Conservation (phyloP, 2,329 filamentous ascomycete species). For the Hymenoscyphus scutula region DNA sequence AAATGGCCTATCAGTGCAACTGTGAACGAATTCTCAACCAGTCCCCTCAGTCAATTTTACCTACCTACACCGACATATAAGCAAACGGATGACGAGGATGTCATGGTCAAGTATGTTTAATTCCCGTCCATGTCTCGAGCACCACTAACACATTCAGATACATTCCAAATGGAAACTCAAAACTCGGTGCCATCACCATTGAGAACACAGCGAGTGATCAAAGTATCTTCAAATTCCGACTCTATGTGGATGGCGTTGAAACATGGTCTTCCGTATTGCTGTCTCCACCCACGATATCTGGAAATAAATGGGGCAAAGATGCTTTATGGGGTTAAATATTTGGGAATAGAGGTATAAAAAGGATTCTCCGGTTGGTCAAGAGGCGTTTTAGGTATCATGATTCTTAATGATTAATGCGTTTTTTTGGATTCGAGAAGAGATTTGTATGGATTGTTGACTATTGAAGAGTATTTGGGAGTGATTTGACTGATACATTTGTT, state of each 20-base stretch:
- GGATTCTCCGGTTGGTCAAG: background rate
- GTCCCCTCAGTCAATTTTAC: slow-evolving; percentile 91
- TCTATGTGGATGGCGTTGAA: slow-evolving; percentile 80
- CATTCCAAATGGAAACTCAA: slow-evolving; percentile 80
- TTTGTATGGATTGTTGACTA: background rate
- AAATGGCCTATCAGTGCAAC: slow-evolving; percentile 62
- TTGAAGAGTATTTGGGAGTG: background rate
- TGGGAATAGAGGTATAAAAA: background rate
- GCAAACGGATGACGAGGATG: slow-evolving; percentile 78
- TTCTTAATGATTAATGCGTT: background rate
- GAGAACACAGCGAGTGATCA: slow-evolving; percentile 62
- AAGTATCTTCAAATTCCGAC: slow-evolving; percentile 73
- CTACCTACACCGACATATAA: slow-evolving; percentile 79
- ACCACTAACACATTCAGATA: slow-evolving; percentile 51
- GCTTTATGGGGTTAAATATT: slow-evolving; percentile 32
- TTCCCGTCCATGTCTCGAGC: background rate
- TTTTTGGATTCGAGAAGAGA: background rate
- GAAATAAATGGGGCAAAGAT: slow-evolving; percentile 31
- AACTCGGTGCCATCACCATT: slow-evolving; percentile 83
- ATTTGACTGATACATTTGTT: background rate
- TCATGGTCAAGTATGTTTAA: slow-evolving; percentile 71
- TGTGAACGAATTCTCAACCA: slow-evolving; percentile 89
- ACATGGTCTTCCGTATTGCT: slow-evolving; percentile 66
- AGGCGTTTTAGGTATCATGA: slow-evolving; percentile 1
- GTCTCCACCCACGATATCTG: slow-evolving; percentile 41